Conservation (phyloP, 73 alveolate species). For the Paramecium octaurelia region DNA sequence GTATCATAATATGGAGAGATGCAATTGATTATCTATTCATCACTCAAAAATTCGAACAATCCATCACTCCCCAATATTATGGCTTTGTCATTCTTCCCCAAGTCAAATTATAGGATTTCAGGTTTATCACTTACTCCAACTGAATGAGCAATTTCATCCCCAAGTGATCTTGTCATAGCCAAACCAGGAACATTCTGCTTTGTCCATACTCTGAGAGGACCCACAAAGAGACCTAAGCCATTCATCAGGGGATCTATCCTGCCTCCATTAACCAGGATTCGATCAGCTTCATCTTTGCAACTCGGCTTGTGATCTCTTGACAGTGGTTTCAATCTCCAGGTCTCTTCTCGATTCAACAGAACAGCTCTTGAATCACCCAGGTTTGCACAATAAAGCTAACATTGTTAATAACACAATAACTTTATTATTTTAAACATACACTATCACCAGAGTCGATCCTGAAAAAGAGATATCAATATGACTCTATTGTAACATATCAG, state of each 20-base stretch:
- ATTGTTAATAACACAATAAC: background rate
- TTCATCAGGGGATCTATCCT: constrained; percentile 77
- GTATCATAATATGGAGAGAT: background rate
- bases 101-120: background rate
- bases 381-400: constrained; percentile 76
- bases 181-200: constrained; percentile 68
- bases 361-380: constrained; percentile 94
- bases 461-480: constrained; percentile 64
- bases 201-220: constrained; percentile 74
- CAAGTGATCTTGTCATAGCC: constrained; percentile 70
- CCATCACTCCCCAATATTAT: constrained; percentile 4
- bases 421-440: constrained; percentile 11
- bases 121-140: constrained; percentile 8
- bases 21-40: background rate
- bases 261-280: constrained; percentile 84
- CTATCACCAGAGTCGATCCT: constrained; percentile 71
- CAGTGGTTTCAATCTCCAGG: constrained; percentile 73
- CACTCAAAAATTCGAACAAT: background rate
- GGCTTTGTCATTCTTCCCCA: background rate
- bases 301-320: constrained; percentile 98
- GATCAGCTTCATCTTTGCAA: constrained; percentile 83
- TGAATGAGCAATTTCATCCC: constrained; percentile 53
- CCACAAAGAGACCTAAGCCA: constrained; percentile 58
- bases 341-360: constrained; percentile 52
- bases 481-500: constrained; percentile 12